These are phyloP conservation scores for Cavenderia fasciculata DNA, from an alignment of 78 protist genomes.

Conservation along the genomic window DNA sequence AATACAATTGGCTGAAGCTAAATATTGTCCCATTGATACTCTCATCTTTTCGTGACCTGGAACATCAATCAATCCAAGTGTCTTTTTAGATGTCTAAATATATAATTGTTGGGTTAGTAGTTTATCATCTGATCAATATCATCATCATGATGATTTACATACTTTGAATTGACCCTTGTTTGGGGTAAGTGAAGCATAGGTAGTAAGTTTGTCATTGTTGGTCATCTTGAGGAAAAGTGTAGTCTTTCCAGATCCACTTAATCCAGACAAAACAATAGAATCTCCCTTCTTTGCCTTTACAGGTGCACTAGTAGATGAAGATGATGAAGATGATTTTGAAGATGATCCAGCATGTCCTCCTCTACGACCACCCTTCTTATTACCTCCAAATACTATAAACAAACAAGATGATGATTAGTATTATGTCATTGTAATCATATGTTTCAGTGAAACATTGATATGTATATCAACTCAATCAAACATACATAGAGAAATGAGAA, in stretches of 20 bases:
- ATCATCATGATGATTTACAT: too few relatives aligned
- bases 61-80: constrained; percentile 30
- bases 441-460: too few relatives aligned
- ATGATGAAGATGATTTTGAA: not conserved
- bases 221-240: constrained; percentile 26
- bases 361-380: too few relatives aligned
- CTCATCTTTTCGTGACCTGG: constrained; percentile 62
- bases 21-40: constrained; percentile 16
- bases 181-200: constrained; percentile 14
- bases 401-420: too few relatives aligned
- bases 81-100: constrained; percentile 19
- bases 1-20: constrained; percentile 5
- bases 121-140: not conserved
- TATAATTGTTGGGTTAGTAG: not conserved
- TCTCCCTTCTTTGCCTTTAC: constrained; percentile 21
- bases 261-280: not conserved
- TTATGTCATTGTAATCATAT: too few relatives aligned
- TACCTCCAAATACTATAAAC: too few relatives aligned
- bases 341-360: too few relatives aligned
- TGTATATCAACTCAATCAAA: too few relatives aligned
- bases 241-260: constrained; percentile 55
- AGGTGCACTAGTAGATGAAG: not conserved
- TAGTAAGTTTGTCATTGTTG: not conserved
- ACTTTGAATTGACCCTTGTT: constrained; percentile 42
- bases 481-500: too few relatives aligned